These are phyloP conservation scores for Quercus phellos DNA, from an alignment of 331 rosid species.

Conservation along the genomic window DNA sequence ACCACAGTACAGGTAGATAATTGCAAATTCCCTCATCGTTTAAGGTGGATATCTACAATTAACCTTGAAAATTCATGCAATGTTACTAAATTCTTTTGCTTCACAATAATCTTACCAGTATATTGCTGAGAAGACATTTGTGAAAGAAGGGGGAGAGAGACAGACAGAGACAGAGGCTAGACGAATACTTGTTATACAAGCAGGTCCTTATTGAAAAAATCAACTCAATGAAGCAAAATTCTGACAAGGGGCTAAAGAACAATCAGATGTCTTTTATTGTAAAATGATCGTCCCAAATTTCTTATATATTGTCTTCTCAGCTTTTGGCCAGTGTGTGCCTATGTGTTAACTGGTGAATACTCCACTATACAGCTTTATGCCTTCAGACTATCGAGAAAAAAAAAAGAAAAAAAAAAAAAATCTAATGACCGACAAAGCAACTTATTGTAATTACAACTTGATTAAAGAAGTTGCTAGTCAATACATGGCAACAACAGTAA, in stretches of 20 bases:
- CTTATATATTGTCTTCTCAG: not conserved
- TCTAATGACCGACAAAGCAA: not conserved
- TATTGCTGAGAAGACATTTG: not conserved
- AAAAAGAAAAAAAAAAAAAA: not conserved
- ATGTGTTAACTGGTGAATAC: too few relatives aligned
- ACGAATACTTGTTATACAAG: not conserved
- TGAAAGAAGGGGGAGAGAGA: not conserved
- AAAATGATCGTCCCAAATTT: not conserved
- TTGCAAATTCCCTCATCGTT: too few relatives aligned
- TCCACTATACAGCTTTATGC: not conserved
- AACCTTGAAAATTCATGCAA: too few relatives aligned
- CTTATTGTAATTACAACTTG: not conserved
- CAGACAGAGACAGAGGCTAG: not conserved
- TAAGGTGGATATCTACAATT: too few relatives aligned
- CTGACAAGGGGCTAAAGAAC: not conserved
- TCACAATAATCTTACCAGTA: not conserved
- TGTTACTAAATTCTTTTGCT: not conserved
- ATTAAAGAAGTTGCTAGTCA: conserved; percentile 4
- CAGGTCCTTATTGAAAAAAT: not conserved
- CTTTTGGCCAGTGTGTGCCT: not conserved
- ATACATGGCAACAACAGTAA: not conserved
- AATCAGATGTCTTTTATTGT: not conserved
- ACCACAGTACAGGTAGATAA: too few relatives aligned
- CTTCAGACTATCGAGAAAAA: not conserved
- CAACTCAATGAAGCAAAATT: not conserved